phyloP scores from a whole-genome alignment of 306 rosid genomes.

The Ormosia emarginata region DNA sequence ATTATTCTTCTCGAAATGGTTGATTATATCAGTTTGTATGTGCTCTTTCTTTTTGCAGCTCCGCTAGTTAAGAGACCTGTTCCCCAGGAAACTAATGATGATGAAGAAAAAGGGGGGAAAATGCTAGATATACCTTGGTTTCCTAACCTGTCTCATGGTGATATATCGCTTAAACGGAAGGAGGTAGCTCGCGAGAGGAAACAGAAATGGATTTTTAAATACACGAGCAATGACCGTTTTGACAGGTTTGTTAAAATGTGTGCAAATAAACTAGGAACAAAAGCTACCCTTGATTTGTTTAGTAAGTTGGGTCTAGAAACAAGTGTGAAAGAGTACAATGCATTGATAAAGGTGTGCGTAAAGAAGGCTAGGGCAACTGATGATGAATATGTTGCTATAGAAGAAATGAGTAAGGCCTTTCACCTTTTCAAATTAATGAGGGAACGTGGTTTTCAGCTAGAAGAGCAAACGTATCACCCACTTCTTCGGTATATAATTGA shows the following conservation, averaged over 20 bases:
- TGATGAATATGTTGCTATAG: constrained; percentile 43
- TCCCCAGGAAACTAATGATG: constrained; percentile 11
- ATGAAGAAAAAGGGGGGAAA: background rate
- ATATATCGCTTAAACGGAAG: constrained; percentile 24
- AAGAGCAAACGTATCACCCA: constrained; percentile 61
- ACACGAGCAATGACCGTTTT: constrained; percentile 23
- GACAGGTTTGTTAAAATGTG: constrained; percentile 37
- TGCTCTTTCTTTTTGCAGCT: constrained; percentile 35
- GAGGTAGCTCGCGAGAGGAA: constrained; percentile 58
- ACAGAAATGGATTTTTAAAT: constrained; percentile 47
- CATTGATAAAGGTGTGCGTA: constrained; percentile 49
- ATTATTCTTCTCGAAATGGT: background rate
- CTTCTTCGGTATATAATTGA: constrained; percentile 57
- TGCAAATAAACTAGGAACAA: constrained; percentile 50
- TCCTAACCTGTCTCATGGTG: background rate
- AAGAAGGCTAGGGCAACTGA: constrained; percentile 49
- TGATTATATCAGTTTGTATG: background rate
- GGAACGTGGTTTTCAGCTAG: constrained; percentile 56
- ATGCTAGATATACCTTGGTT: constrained; percentile 40
- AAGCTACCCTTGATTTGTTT: constrained; percentile 35
- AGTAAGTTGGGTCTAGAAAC: constrained; percentile 59
- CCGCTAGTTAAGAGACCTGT: background rate
- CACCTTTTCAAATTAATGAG: constrained; percentile 49
- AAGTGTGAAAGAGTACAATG: constrained; percentile 57
- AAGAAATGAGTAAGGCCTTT: constrained; percentile 56